Evolutionary conservation across 2,329 filamentous ascomycete genomes (phyloP).

Genomic region (Ploettnerulaceae sp.): DNA sequence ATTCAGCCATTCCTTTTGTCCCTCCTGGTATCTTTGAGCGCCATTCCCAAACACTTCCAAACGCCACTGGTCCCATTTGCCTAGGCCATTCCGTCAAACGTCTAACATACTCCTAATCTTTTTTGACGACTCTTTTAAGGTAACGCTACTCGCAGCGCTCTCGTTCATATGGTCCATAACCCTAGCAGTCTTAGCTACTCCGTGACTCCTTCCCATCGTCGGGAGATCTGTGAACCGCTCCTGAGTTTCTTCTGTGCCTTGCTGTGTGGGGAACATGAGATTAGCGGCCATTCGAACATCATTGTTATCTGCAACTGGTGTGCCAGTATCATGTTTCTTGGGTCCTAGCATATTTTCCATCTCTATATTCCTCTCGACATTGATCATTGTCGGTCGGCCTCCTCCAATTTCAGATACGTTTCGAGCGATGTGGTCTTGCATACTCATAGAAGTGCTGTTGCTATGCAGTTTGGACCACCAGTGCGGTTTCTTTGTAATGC

Average conservation of each 20-base stretch:
- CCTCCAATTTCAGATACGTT: slow-evolving; percentile 37
- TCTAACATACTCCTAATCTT: no score
- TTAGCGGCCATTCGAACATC: slow-evolving; percentile 13
- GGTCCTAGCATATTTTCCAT: slow-evolving; percentile 36
- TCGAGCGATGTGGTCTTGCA: slow-evolving; percentile 31
- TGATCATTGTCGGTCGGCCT: slow-evolving; percentile 28
- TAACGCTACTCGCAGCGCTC: no score
- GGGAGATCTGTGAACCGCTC: slow-evolving; percentile 20
- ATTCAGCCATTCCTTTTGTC: no score
- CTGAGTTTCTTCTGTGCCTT: slow-evolving; percentile 4
- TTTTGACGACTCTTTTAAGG: no score
- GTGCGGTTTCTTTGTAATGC: slow-evolving; percentile 54
- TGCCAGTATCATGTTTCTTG: slow-evolving; percentile 41
- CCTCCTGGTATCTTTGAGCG: no score
- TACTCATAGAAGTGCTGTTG: slow-evolving; percentile 25
- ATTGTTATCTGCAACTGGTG: no score
- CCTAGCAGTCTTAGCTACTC: background rate
- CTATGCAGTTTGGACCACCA: slow-evolving; percentile 55
- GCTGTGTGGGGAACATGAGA: slow-evolving; percentile 17
- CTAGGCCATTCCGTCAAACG: no score
- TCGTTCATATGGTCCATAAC: no score
- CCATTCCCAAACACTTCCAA: no score
- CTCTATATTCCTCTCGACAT: slow-evolving; percentile 34
- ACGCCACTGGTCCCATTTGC: no score
- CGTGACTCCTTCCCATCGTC: slow-evolving; percentile 6